These are phyloP conservation scores for Amanita rimosa DNA, from an alignment of 768 basidiomycete species.

Conservation along the genomic window DNA sequence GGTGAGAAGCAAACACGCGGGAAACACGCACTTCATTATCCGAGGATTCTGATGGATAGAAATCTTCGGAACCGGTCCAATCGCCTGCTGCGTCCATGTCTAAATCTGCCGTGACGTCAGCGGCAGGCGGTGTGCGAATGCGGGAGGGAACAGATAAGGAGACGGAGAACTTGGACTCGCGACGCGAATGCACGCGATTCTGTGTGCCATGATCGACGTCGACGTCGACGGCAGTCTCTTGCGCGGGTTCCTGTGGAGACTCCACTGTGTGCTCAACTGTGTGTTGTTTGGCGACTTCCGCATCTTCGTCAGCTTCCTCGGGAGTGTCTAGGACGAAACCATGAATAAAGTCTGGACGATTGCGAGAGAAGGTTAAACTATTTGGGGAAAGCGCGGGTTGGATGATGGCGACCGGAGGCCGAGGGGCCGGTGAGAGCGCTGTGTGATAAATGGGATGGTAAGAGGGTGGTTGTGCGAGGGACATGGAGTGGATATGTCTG, in stretches of 20 bases:
- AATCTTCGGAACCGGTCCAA: constrained; percentile 80
- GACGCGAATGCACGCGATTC: constrained; percentile 53
- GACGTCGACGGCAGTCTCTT: constrained; percentile 13
- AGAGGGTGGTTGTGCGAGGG: constrained; percentile 50
- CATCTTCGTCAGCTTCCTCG: constrained; percentile 59
- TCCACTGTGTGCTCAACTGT: constrained; percentile 14
- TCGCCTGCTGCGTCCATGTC: constrained; percentile 44
- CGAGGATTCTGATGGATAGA: constrained; percentile 35
- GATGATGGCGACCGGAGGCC: neutral
- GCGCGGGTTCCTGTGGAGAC: constrained; percentile 13
- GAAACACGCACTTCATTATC: constrained; percentile 54
- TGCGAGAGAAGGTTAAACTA: constrained; percentile 38
- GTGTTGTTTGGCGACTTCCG: constrained; percentile 26
- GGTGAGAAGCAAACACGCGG: constrained; percentile 6
- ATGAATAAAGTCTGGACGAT: constrained; percentile 60
- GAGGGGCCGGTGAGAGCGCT: constrained; percentile 5
- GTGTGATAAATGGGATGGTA: constrained; percentile 18
- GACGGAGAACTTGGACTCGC: constrained; percentile 56
- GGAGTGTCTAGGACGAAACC: constrained; percentile 78
- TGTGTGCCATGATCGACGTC: constrained; percentile 25
- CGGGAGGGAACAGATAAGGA: constrained; percentile 56
- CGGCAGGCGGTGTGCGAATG: constrained; percentile 30
- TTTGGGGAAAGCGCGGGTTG: constrained; percentile 8
- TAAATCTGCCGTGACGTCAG: constrained; percentile 18
- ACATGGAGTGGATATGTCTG: constrained; percentile 65